phyloP scores from a whole-genome alignment of 2,329 filamentous ascomycete species.

The Diaporthe sp. region DNA sequence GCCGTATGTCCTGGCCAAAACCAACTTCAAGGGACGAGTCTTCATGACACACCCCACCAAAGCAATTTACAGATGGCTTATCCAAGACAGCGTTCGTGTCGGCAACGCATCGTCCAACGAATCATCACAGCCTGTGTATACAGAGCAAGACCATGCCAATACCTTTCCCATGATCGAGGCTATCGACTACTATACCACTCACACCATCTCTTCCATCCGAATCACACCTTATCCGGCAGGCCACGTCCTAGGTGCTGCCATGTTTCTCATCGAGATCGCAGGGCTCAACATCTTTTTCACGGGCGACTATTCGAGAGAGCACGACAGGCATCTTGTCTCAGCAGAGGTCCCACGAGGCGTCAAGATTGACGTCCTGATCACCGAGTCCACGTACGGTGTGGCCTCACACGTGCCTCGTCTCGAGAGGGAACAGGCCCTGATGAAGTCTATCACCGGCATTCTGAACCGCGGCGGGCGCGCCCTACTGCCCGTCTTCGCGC shows the following conservation, averaged over 20 bases:
- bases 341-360: constrained; percentile 90
- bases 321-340: constrained; percentile 94
- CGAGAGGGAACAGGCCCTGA: constrained; percentile 91
- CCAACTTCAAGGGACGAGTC: constrained; percentile 94
- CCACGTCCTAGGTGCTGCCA: constrained; percentile 97
- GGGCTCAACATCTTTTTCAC: constrained; percentile 98
- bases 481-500: constrained; percentile 93
- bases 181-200: constrained; percentile 98
- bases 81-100: constrained; percentile 95
- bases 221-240: constrained; percentile 98
- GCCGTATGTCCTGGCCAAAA: constrained; percentile 97
- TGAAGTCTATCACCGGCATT: constrained; percentile 94
- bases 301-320: constrained; percentile 95
- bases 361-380: constrained; percentile 96
- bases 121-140: constrained; percentile 85
- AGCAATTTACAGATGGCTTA: constrained; percentile 99
- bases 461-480: constrained; percentile 93
- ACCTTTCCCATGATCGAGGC: constrained; percentile 96
- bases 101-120: constrained; percentile 77
- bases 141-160: constrained; percentile 93
- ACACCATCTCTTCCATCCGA: constrained; percentile 95
- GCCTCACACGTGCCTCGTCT: constrained; percentile 91
- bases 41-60: constrained; percentile 99
- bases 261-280: constrained; percentile 98
- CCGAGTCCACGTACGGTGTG: constrained; percentile 96